phyloP scores from a whole-genome alignment of 768 basidiomycete species.

The Phaeotremella skinneri region DNA sequence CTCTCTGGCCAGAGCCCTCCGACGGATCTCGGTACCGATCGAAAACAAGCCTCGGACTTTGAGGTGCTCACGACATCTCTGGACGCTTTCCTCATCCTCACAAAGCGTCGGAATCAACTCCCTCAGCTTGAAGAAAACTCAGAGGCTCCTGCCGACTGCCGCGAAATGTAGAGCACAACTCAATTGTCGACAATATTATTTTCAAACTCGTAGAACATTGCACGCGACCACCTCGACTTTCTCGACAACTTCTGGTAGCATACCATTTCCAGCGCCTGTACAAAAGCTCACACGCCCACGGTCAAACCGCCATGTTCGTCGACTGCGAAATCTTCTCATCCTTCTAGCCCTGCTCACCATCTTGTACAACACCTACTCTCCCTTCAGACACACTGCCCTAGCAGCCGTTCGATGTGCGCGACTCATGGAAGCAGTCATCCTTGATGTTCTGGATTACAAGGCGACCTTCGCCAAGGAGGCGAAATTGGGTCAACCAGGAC shows the following conservation, averaged over 20 bases:
- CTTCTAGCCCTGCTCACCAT: constrained; percentile 39
- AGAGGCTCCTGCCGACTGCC: no score
- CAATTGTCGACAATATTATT: no score
- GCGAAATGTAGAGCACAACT: no score
- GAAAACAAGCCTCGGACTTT: no score
- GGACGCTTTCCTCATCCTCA: no score
- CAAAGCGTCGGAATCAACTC: no score
- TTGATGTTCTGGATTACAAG: constrained; percentile 48
- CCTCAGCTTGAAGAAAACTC: no score
- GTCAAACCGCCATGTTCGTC: constrained; percentile 2
- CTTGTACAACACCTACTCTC: constrained; percentile 65
- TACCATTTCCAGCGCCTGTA: neutral
- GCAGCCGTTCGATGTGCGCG: constrained; percentile 76
- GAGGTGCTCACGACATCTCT: no score
- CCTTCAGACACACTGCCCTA: constrained; percentile 71
- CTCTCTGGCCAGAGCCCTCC: no score
- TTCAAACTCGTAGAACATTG: no score
- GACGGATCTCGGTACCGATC: no score
- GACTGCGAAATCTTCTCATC: constrained; percentile 34
- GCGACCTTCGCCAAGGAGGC: constrained; percentile 40
- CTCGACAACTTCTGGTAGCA: neutral
- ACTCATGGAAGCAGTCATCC: constrained; percentile 62
- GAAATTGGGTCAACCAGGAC: constrained; percentile 51
- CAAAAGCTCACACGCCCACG: neutral
- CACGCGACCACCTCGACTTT: no score